Percentiles rank a stretch among this genome's conserved stretches.
These are phyloP conservation scores for Mortierella sp. DNA, from an alignment of 371 early-diverging fungal species.

Conservation along the genomic window DNA sequence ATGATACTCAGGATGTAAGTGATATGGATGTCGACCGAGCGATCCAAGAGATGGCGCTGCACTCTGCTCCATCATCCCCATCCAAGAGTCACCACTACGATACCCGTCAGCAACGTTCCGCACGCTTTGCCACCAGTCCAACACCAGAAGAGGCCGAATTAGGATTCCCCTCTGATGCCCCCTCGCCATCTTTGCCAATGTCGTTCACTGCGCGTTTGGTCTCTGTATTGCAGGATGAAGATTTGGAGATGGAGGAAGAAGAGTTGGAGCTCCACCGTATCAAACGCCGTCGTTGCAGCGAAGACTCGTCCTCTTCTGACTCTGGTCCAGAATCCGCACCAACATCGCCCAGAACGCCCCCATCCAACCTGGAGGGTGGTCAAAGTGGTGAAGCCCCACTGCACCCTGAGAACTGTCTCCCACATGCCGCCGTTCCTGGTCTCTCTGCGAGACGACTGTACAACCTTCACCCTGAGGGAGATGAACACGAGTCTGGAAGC, in stretches of 20 bases:
- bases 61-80: conserved; percentile 30
- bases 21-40: conserved; percentile 32
- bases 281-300: conserved; percentile 35
- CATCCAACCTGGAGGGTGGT: conserved; percentile 14
- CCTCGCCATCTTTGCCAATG: background rate
- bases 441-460: background rate
- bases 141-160: background rate
- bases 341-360: conserved; percentile 27
- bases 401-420: background rate
- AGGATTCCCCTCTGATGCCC: background rate
- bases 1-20: background rate
- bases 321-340: conserved; percentile 34
- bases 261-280: conserved; percentile 13
- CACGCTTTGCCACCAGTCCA: background rate
- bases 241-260: conserved; percentile 16
- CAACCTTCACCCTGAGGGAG: conserved; percentile 5
- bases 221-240: conserved; percentile 11
- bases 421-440: background rate
- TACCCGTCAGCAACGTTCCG: background rate
- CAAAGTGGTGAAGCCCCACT: background rate
- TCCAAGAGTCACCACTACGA: conserved; percentile 17
- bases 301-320: conserved; percentile 43
- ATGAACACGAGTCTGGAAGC: background rate
- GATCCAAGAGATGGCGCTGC: conserved; percentile 26
- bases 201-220: conserved; percentile 15